phyloP scores from a whole-genome alignment of 306 rosid genomes.

The Acacia acuminata region DNA sequence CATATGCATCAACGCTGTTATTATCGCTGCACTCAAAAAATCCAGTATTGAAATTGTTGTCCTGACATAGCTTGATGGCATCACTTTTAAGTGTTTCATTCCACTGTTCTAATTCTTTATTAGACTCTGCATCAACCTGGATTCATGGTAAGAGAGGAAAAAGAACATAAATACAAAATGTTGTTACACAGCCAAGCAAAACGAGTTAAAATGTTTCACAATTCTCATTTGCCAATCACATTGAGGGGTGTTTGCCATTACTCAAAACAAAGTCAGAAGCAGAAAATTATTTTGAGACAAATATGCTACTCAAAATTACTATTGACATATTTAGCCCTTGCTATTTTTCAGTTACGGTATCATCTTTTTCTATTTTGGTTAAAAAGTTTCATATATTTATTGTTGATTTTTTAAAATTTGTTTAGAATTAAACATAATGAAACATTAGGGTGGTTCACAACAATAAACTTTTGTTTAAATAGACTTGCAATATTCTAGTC shows the following conservation, averaged over 20 bases:
- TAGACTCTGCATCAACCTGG: constrained; percentile 83
- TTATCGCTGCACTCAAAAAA: constrained; percentile 90
- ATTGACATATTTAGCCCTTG: not conserved
- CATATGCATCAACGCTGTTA: constrained; percentile 82
- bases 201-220: not conserved
- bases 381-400: not conserved
- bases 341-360: not conserved
- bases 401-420: not conserved
- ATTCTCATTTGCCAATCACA: not conserved
- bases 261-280: not conserved
- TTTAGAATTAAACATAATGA: not conserved
- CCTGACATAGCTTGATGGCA: constrained; percentile 80
- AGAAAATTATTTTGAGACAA: not conserved
- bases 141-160: constrained; percentile 18
- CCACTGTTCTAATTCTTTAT: constrained; percentile 94
- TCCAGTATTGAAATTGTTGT: constrained; percentile 85
- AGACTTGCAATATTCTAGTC: constrained; percentile 2
- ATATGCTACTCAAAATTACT: not conserved
- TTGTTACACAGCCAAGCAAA: constrained; percentile 1
- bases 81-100: constrained; percentile 90
- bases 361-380: not conserved
- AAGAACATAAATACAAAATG: not conserved
- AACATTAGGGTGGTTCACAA: not conserved
- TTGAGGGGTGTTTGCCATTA: not conserved
- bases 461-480: not conserved